Percentiles rank a stretch among this genome's conserved stretches.
Evolutionary conservation across 331 rosid species (phyloP).

Genomic region (Dryas integrifolia): DNA sequence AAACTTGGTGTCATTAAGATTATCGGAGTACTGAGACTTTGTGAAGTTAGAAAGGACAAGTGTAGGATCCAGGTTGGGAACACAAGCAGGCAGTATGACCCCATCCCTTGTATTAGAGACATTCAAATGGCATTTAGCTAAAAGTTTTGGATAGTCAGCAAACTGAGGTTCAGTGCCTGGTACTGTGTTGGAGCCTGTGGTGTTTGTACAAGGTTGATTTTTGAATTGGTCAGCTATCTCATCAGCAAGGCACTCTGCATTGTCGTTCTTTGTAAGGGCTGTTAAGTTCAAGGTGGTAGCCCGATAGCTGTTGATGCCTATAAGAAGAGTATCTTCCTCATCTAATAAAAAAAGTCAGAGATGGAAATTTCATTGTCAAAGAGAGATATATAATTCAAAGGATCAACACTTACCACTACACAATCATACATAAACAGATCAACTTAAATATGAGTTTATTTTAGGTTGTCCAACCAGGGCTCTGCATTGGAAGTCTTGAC

Average conservation of each 20-base stretch:
- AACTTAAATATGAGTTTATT: background rate
- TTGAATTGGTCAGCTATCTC: slow-evolving; percentile 76
- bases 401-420: slow-evolving; percentile 3
- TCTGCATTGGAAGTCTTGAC: background rate
- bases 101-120: slow-evolving; percentile 78
- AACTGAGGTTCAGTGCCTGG: slow-evolving; percentile 85
- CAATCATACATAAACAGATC: background rate
- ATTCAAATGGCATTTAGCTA: slow-evolving; percentile 64
- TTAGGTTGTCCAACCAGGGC: background rate
- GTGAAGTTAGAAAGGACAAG: slow-evolving; percentile 81
- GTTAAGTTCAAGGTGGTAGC: slow-evolving; percentile 48
- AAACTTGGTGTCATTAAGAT: slow-evolving; percentile 66
- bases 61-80: slow-evolving; percentile 55
- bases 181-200: slow-evolving; percentile 86
- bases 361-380: slow-evolving; percentile 18
- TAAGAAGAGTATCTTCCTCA: slow-evolving; percentile 60
- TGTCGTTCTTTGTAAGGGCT: slow-evolving; percentile 47
- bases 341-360: slow-evolving; percentile 37
- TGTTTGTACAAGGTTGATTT: slow-evolving; percentile 73
- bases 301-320: slow-evolving; percentile 67
- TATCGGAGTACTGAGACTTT: slow-evolving; percentile 58
- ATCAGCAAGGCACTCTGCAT: slow-evolving; percentile 81
- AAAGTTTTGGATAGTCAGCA: slow-evolving; percentile 56
- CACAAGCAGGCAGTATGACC: slow-evolving; percentile 72
- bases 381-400: background rate